phyloP scores from a whole-genome alignment of 768 basidiomycete genomes.

The Suillus ampliporus region DNA sequence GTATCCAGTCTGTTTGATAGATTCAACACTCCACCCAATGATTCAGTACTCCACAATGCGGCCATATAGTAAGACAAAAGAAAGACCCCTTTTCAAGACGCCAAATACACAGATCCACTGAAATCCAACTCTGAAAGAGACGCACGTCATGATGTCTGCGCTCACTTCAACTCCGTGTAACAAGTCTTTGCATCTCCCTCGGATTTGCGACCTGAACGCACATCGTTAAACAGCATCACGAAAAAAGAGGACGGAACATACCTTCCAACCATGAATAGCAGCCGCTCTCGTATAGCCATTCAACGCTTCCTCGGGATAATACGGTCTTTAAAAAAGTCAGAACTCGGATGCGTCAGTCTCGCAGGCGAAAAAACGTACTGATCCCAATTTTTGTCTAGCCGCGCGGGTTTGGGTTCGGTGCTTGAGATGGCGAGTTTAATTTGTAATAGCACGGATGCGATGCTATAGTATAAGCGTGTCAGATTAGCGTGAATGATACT shows the following conservation, averaged over 20 bases:
- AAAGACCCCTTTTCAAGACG: too few species aligned
- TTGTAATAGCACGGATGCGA: conserved; percentile 57
- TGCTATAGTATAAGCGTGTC: conserved; percentile 30
- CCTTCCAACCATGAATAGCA: conserved; percentile 66
- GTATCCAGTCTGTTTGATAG: too few species aligned
- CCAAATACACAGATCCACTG: too few species aligned
- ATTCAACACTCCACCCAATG: too few species aligned
- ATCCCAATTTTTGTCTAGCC: conserved; percentile 58
- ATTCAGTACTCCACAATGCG: too few species aligned
- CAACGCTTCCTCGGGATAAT: conserved; percentile 61
- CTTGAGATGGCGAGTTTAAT: conserved; percentile 75
- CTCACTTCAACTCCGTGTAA: conserved; percentile 14
- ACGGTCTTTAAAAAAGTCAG: conserved; percentile 33
- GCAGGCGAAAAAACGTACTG: conserved; percentile 35
- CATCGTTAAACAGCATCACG: background rate
- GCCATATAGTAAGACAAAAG: too few species aligned
- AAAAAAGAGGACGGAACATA: conserved; percentile 23
- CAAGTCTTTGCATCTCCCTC: conserved; percentile 26
- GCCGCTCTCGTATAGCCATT: conserved; percentile 72
- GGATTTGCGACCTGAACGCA: conserved; percentile 28
- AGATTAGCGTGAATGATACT: conserved; percentile 11
- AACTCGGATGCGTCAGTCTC: background rate
- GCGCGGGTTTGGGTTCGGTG: conserved; percentile 65
- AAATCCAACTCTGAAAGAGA: too few species aligned
- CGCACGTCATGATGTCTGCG: background rate